phyloP scores from a whole-genome alignment of 1,139 yeast species.

The Geotrichum bryndzae region DNA sequence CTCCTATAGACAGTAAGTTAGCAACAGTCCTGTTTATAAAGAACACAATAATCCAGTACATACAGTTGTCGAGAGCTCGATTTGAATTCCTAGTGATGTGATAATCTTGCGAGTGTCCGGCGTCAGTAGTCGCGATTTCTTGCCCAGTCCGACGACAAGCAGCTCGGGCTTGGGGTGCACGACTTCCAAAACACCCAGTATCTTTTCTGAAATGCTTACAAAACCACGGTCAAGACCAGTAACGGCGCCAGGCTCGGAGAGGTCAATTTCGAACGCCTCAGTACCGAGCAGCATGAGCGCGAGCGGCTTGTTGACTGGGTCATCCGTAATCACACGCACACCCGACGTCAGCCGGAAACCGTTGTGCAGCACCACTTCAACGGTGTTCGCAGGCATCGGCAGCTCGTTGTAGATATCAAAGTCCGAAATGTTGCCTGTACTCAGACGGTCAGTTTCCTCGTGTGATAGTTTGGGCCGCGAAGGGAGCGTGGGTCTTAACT shows the following conservation, averaged over 20 bases:
- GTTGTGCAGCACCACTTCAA: constrained; percentile 43
- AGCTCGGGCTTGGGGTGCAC: constrained; percentile 77
- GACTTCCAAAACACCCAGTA: constrained; percentile 48
- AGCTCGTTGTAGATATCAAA: constrained; percentile 34
- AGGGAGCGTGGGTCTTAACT: constrained; percentile 15
- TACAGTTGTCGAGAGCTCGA: constrained; percentile 59
- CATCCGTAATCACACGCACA: constrained; percentile 44
- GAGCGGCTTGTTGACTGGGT: constrained; percentile 40
- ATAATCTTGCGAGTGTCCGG: constrained; percentile 48
- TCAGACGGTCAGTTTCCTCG: constrained; percentile 24
- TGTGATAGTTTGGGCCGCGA: constrained; percentile 19
- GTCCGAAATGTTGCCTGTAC: constrained; percentile 28
- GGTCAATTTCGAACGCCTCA: constrained; percentile 57
- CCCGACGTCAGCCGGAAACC: constrained; percentile 46
- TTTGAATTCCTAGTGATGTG: constrained; percentile 55
- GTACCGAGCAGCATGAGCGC: constrained; percentile 58
- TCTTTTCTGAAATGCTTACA: constrained; percentile 35
- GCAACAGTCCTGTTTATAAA: neutral
- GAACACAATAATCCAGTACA: constrained; percentile 13
- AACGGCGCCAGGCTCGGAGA: constrained; percentile 29
- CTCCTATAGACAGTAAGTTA: constrained; percentile 23
- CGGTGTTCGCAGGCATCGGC: constrained; percentile 34
- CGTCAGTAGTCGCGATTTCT: constrained; percentile 55
- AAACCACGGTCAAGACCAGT: constrained; percentile 35
- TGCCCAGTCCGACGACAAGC: constrained; percentile 64